Base-by-base conservation (phyloP, 2,329 filamentous ascomycete species). In the Fusarium xylarioides region DNA sequence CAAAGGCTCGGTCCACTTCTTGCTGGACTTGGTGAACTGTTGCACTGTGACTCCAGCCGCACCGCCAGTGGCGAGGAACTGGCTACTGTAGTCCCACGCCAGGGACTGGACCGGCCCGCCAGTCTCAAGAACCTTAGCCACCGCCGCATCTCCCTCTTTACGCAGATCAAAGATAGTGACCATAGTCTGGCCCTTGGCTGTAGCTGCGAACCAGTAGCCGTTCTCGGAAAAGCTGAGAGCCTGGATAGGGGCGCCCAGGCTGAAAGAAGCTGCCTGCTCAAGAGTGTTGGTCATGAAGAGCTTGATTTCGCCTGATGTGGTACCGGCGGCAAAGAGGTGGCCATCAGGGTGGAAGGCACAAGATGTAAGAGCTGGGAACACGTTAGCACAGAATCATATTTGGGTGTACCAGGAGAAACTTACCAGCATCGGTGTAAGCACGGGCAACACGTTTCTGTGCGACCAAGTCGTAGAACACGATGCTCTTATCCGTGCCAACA, bases 321-420 rank as follows among this genome's bases (percentile, higher is more conserved):
- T 93, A 71, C 95, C 96, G 6, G 92, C 93, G 43, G 94, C 95
- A 76, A 98, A 90, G 11, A 99, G 88, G 80, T 98, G 94, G n/a
- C 96, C 96, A 79, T 99, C 96, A 11, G 97, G 96, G 81, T 99
- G 96, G 87, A 99, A 98, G 38, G 92, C 90, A 72, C 91, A 93
- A 56, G 91, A 89, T 3, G 92, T 93, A 50, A 97, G 85, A 68
- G 91, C 93, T 93, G 79, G 23, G 66, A 43, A 6, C 15, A 26
- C 42, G 58, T 76, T 70, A 70, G 53, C 21, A 49, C n/a, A 19
- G 11, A 15, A 46, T 42, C 4, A 21, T 35, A 26, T 35, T 35
- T 11, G n/a, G 14, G 44, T 32, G 11, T 18, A 35, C n/a, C 11
- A 50, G 54, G 12, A 35, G 21, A 23, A 56, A 87, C 92, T 83